Evolutionary conservation across 2,329 filamentous ascomycete species (phyloP).

Genomic region (Colletotrichum incanum): DNA sequence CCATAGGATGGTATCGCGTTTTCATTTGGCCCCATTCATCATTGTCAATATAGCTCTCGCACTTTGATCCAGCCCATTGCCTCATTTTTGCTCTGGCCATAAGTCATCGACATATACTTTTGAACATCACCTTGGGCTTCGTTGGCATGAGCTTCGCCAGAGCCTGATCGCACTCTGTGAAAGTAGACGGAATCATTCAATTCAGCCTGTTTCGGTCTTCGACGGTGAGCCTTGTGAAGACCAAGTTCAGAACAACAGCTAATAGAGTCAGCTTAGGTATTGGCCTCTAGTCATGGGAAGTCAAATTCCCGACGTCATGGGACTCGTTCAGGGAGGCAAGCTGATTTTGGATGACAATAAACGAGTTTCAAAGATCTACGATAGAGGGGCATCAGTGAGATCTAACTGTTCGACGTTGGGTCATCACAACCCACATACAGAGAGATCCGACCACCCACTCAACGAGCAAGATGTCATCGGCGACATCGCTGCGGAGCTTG

Average conservation of each 20-base stretch:
- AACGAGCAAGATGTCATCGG: not conserved
- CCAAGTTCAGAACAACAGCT: not conserved
- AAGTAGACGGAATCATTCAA: not conserved
- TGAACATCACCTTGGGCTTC: not conserved
- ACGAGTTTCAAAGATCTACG: constrained; percentile 2
- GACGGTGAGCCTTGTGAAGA: not conserved
- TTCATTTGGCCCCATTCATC: not conserved
- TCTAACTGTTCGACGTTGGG: no score
- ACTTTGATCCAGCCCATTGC: constrained; percentile 8
- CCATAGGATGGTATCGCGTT: constrained; percentile 1
- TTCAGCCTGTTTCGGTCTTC: not conserved
- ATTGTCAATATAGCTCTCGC: not conserved
- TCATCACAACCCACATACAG: not conserved
- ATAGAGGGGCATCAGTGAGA: constrained; percentile 14
- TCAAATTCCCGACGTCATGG: not conserved
- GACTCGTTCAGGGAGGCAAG: not conserved
- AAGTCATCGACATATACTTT: not conserved
- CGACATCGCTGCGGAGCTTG: constrained; percentile 1
- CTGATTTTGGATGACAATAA: constrained; percentile 6
- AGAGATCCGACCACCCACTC: not conserved
- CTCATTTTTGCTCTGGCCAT: not conserved
- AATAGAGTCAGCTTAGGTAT: not conserved
- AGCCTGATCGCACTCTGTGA: not conserved
- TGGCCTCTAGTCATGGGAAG: not conserved
- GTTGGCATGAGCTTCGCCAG: no score